Conservation (phyloP, 768 basidiomycete genomes). For the Leccinum rimulosum region DNA sequence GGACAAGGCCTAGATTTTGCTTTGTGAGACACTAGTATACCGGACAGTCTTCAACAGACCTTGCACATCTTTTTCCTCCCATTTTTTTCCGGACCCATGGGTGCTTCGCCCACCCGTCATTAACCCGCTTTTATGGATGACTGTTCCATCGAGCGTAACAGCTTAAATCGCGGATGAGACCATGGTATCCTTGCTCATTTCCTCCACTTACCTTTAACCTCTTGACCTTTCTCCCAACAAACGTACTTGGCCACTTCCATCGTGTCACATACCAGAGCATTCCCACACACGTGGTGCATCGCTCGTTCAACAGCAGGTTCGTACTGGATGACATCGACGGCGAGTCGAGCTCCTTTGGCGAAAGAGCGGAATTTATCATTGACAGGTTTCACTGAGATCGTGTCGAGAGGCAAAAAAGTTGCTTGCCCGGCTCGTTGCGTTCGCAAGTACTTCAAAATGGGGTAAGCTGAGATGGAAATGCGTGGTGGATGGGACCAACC, state of each 20-base stretch:
- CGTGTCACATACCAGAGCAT: conserved; percentile 91
- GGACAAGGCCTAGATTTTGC: conserved; percentile 41
- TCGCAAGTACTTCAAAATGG: conserved; percentile 74
- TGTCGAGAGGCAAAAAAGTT: conserved; percentile 98
- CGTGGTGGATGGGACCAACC: conserved; percentile 39
- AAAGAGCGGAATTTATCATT: conserved; percentile 95
- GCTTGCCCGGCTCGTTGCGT: conserved; percentile 94
- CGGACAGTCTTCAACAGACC: conserved; percentile 41
- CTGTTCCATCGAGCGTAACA: conserved; percentile 93
- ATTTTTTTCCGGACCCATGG: conserved; percentile 75
- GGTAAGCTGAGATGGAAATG: not conserved
- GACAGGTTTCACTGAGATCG: conserved; percentile 89
- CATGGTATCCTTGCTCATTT: conserved; percentile 29
- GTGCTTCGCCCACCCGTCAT: conserved; percentile 94
- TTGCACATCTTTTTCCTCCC: conserved; percentile 93
- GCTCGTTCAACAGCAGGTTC: conserved; percentile 87
- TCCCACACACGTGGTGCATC: conserved; percentile 96
- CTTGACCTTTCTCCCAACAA: conserved; percentile 92
- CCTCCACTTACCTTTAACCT: conserved; percentile 87
- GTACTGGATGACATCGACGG: conserved; percentile 82
- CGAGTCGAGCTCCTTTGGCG: conserved; percentile 81
- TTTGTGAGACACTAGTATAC: conserved; percentile 27
- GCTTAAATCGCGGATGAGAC: conserved; percentile 45
- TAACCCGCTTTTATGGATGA: conserved; percentile 96
- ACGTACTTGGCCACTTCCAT: conserved; percentile 91